Percentiles rank a stretch among this genome's conserved stretches.
Conservation (phyloP, 2,329 filamentous ascomycete species). For the Ophiocordyceps unilateralis region DNA sequence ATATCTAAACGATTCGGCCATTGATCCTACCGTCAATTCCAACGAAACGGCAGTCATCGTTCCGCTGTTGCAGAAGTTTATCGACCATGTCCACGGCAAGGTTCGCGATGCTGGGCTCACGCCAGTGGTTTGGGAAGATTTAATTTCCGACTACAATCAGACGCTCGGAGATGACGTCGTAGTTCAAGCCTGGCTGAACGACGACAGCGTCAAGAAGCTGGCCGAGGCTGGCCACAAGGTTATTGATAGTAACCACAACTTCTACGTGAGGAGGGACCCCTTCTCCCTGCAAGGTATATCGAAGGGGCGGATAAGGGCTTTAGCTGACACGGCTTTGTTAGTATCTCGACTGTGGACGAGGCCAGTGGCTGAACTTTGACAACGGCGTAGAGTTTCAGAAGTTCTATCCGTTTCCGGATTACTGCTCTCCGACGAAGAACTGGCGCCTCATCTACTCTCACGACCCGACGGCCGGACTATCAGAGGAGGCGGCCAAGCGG, state of each 20-base stretch:
- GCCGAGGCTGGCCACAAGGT: conserved; percentile 50
- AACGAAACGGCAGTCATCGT: conserved; percentile 47
- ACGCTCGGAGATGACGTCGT: conserved; percentile 48
- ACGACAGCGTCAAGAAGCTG: conserved; percentile 40
- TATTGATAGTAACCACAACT: conserved; percentile 60
- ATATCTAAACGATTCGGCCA: conserved; percentile 45
- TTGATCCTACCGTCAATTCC: conserved; percentile 56
- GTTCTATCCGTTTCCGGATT: conserved; percentile 60
- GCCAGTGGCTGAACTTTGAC: conserved; percentile 59
- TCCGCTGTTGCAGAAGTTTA: conserved; percentile 62
- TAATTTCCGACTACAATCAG: conserved; percentile 62
- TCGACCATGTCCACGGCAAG: conserved; percentile 51
- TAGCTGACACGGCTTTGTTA: conserved; percentile 12
- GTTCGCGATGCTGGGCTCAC: conserved; percentile 46
- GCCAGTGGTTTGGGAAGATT: conserved; percentile 80
- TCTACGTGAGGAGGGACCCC: conserved; percentile 59
- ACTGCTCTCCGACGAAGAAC: conserved; percentile 64
- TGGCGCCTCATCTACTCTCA: conserved; percentile 72
- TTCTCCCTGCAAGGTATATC: too few species aligned
- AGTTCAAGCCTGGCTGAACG: conserved; percentile 63
- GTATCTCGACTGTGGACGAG: conserved; percentile 73
- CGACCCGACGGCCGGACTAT: conserved; percentile 51
- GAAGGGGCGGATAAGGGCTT: too few species aligned
- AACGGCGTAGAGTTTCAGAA: conserved; percentile 29
- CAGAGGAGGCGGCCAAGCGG: conserved; percentile 41